Percentiles rank a stretch among this genome's conserved stretches.
Conservation (phyloP, 78 protist species). For the slime mould (Dictyostelium discoideum) region dicty_2.7 NC_007091.3:351001-351500, state of each 20-base stretch:
- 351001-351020: not conserved
- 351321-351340: constrained; percentile 21
- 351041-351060: no score
- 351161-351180: constrained; percentile 80
- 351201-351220: constrained; percentile 70
- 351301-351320: constrained; percentile 63
- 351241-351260: constrained; percentile 12
- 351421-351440: constrained; percentile 51
- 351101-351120: constrained; percentile 66
- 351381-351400: constrained; percentile 49
- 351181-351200: constrained; percentile 39
- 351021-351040: no score
- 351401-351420: constrained; percentile 19
- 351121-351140: constrained; percentile 80
- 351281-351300: constrained; percentile 72
- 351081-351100: constrained; percentile 48
- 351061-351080: not conserved
- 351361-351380: constrained; percentile 27
- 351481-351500: constrained; percentile 47
- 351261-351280: constrained; percentile 60
- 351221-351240: constrained; percentile 54
- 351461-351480: not conserved
- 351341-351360: constrained; percentile 71
- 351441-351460: constrained; percentile 40
- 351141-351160: constrained; percentile 74